A percentile compares a stretch with the other conserved stretches of the same genome.
These are phyloP conservation scores for Phytophthora pseudosyringae DNA, from an alignment of 352 stramenopile genomes.

Conservation along the genomic window DNA sequence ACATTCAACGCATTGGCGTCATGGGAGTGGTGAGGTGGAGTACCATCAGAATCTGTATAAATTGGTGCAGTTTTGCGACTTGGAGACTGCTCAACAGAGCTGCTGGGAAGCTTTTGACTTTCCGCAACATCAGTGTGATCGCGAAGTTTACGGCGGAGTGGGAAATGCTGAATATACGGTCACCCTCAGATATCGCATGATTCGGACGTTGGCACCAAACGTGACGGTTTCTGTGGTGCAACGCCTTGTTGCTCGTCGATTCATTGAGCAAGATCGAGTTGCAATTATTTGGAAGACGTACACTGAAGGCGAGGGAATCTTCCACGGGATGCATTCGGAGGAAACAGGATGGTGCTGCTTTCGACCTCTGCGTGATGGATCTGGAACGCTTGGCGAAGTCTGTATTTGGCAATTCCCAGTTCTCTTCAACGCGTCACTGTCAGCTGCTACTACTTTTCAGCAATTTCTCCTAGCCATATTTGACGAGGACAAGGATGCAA, in stretches of 20 bases:
- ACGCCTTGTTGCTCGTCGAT: constrained; percentile 4
- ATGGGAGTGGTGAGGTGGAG: constrained; percentile 11
- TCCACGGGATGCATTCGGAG: constrained; percentile 10
- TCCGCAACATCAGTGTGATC: constrained; percentile 3
- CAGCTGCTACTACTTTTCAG: too few relatives aligned
- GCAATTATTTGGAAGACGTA: constrained; percentile 9
- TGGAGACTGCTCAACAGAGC: neutral
- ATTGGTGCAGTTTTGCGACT: constrained; percentile 1
- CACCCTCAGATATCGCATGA: constrained; percentile 4
- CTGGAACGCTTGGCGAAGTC: neutral
- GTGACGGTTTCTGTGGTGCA: constrained; percentile 4
- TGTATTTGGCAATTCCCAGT: constrained; percentile 8
- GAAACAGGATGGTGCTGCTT: constrained; percentile 8
- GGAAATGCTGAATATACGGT: neutral
- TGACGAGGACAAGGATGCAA: neutral
- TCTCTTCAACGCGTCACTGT: neutral
- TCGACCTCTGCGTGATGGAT: neutral
- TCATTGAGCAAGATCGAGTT: constrained; percentile 7
- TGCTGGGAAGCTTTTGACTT: constrained; percentile 1
- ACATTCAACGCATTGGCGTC: constrained; percentile 4
- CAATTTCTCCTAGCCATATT: too few relatives aligned
- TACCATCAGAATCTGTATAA: constrained; percentile 11
- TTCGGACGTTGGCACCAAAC: neutral
- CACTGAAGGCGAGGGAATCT: constrained; percentile 13
- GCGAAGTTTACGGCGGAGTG: neutral